Base-by-base conservation (phyloP, 75 land plant species). In the Gnetum montanum region DNA sequence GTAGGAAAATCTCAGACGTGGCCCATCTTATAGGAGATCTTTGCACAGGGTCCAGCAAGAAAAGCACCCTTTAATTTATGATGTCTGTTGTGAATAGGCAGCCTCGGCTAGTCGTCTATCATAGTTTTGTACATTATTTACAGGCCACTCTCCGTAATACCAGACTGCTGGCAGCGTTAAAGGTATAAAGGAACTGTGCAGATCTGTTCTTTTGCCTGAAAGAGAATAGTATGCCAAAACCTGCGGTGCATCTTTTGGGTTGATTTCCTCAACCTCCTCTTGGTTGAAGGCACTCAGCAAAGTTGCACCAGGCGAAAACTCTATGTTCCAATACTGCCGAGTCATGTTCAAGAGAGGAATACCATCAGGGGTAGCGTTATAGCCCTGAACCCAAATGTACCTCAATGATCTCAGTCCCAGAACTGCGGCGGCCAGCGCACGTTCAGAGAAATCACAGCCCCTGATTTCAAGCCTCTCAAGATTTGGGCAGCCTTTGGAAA, bases 341-440 rank as follows among this genome's bases (percentile, higher is more conserved):
- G 56, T 35, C 60, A 76, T 53, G 6, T 53, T 43, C 50, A 73
- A 47, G 11, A 76, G 46, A 8, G 35, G 15, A 16, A 48, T 47
- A 4, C 71, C 68, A 13, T 34, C 29, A 23, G 58, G 47, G 20
- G 73, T 57, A 19, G 58, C 55, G 12, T 22, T 65, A 29, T 52
- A 59, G 13, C 77, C 77, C n/a, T 76, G 71, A 19, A 58, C 62
- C 76, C 69, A 74, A 0, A 74, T 38, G 37, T 60, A 74, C 51
- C 54, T 71, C 53, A 74, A 30, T 10, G 51, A 50, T 59, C 11
- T 36, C 64, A 51, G 43, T 3, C n/a, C n/a, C n/a, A n/a, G n/a
- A n/a, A n/a, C 47, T 4, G 65, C 43, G 31, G 18, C 45, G 3
- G 77, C 69, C 10, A 74, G 16, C n/a, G 53, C 70, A 15, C 29